These are phyloP conservation scores for Globisporangium takayamanum DNA, from an alignment of 352 stramenopile species.

Conservation along the genomic window DNA sequence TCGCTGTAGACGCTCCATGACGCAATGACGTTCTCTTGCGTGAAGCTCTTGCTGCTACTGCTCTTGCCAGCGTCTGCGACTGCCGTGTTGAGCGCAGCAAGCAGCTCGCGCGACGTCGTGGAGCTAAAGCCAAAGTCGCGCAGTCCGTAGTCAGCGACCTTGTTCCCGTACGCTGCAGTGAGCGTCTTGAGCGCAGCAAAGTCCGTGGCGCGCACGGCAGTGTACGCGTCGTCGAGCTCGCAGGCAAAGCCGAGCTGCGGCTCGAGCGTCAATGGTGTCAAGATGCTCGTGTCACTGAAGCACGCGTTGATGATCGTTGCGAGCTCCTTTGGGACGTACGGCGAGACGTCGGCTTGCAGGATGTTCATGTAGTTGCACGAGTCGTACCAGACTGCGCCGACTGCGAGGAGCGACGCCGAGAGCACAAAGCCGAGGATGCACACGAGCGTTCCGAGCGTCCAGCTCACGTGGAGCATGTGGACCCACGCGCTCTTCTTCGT, in stretches of 20 bases:
- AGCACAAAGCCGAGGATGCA: conserved; percentile 79
- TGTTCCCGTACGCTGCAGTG: conserved; percentile 35
- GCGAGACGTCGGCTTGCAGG: conserved; percentile 61
- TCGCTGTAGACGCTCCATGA: conserved; percentile 52
- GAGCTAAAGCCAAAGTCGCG: conserved; percentile 64
- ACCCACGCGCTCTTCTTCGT: conserved; percentile 68
- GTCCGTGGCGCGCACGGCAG: conserved; percentile 31
- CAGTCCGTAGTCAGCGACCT: conserved; percentile 45
- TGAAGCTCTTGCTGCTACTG: conserved; percentile 21
- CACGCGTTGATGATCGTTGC: conserved; percentile 57
- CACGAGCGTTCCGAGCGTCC: conserved; percentile 60
- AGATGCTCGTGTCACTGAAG: conserved; percentile 60
- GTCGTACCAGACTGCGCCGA: conserved; percentile 75
- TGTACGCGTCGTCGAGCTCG: conserved; percentile 55
- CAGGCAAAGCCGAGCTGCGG: conserved; percentile 51
- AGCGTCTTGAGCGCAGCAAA: conserved; percentile 29
- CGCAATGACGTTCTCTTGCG: conserved; percentile 49
- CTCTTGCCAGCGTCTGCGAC: conserved; percentile 15
- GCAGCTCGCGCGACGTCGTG: conserved; percentile 32
- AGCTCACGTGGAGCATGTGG: conserved; percentile 72
- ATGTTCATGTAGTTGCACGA: conserved; percentile 80
- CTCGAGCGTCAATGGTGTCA: conserved; percentile 51
- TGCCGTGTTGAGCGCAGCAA: conserved; percentile 32
- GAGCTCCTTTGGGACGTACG: conserved; percentile 60
- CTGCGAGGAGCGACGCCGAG: conserved; percentile 58